Percentiles rank a stretch among this genome's conserved stretches.
Conservation (phyloP, 768 basidiomycete species). For the Agaricus blazei region DNA sequence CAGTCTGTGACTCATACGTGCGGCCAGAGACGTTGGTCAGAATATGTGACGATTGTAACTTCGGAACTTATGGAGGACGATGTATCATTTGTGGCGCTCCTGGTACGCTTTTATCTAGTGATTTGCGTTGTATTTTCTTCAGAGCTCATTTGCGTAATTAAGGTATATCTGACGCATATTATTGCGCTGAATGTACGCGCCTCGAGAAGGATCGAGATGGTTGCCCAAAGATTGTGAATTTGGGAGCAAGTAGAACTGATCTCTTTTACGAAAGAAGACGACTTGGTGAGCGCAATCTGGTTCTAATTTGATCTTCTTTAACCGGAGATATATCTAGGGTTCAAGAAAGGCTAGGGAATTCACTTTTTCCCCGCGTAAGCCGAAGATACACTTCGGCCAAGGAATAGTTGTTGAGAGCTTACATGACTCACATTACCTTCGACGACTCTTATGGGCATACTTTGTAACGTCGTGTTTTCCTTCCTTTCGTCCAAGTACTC, state of each 20-base stretch:
- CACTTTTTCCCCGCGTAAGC: background rate
- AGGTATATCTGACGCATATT: conserved; percentile 99
- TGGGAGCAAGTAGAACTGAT: conserved; percentile 92
- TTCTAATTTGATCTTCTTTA: background rate
- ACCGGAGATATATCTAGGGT: conserved; percentile 36
- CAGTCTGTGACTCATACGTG: conserved; percentile 98
- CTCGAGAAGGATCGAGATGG: conserved; percentile 97
- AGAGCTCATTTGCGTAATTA: background rate
- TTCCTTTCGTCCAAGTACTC: too few relatives aligned
- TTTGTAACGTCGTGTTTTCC: too few relatives aligned
- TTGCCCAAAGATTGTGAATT: conserved; percentile 96
- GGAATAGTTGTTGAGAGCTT: too few relatives aligned
- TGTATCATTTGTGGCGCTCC: conserved; percentile 98
- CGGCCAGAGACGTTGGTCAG: conserved; percentile 96
- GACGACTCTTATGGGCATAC: too few relatives aligned
- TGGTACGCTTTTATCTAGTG: conserved; percentile 43
- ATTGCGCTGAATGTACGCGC: conserved; percentile 96
- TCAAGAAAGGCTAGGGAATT: conserved; percentile 55
- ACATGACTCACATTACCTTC: too few relatives aligned
- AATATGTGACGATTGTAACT: conserved; percentile 99
- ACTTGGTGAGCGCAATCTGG: conserved; percentile 49
- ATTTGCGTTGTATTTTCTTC: background rate
- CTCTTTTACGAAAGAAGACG: conserved; percentile 88
- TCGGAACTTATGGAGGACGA: conserved; percentile 94
- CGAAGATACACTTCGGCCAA: too few relatives aligned